Conservation (phyloP, 2,329 filamentous ascomycete species). For the Trichoderma atroviride region DNA sequence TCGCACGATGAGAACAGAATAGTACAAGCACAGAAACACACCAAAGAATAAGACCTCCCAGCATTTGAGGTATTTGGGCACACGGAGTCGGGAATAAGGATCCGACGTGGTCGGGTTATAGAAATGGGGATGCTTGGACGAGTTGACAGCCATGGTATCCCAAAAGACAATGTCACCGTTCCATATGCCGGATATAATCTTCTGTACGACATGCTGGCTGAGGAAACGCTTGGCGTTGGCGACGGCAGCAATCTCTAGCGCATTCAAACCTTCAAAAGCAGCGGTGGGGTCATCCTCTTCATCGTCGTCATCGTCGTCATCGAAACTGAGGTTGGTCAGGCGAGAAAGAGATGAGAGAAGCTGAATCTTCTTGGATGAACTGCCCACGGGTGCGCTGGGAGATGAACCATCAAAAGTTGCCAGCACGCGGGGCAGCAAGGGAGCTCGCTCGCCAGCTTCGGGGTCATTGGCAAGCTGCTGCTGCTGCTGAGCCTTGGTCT, state of each 20-base stretch:
- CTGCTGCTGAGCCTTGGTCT: slow-evolving; percentile 27
- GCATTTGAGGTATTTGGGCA: slow-evolving; percentile 81
- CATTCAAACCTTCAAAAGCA: slow-evolving; percentile 78
- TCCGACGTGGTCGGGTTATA: slow-evolving; percentile 71
- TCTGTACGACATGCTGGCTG: slow-evolving; percentile 77
- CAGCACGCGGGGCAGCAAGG: slow-evolving; percentile 47
- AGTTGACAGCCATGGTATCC: slow-evolving; percentile 73
- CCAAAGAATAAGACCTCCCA: slow-evolving; percentile 84
- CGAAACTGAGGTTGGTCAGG: slow-evolving; percentile 48
- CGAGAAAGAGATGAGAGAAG: slow-evolving; percentile 58
- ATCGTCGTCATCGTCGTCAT: slow-evolving; percentile 49
- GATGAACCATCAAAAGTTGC: slow-evolving; percentile 32
- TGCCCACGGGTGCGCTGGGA: slow-evolving; percentile 39
- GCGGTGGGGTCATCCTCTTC: slow-evolving; percentile 64
- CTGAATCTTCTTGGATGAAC: slow-evolving; percentile 50
- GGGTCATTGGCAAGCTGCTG: slow-evolving; percentile 35
- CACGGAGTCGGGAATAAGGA: slow-evolving; percentile 73
- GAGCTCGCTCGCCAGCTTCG: slow-evolving; percentile 51
- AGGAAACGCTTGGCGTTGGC: slow-evolving; percentile 83
- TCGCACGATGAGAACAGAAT: slow-evolving; percentile 78
- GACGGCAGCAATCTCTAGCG: slow-evolving; percentile 82
- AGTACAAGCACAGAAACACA: slow-evolving; percentile 78
- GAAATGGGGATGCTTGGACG: slow-evolving; percentile 73
- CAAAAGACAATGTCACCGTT: slow-evolving; percentile 85
- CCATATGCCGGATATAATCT: slow-evolving; percentile 83